Evolutionary conservation across 2,329 filamentous ascomycete species (phyloP).

Genomic region (Colletotrichum horii): DNA sequence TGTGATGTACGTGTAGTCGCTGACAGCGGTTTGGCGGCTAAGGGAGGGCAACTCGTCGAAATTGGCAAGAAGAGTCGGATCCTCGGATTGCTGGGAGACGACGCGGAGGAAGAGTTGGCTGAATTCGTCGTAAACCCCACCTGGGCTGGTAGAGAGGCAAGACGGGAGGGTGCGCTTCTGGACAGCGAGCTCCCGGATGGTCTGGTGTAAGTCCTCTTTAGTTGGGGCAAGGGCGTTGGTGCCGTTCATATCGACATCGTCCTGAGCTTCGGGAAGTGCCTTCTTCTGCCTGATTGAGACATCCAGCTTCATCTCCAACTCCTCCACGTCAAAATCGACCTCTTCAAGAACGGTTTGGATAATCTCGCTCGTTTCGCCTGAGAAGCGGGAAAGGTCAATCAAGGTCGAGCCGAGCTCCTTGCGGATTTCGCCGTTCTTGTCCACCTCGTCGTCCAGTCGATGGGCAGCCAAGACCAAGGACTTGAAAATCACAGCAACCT

Average conservation of each 20-base stretch:
- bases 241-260: constrained; percentile 56
- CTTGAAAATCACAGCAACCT: constrained; percentile 70
- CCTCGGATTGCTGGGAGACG: constrained; percentile 47
- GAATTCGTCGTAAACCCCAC: constrained; percentile 62
- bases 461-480: constrained; percentile 66
- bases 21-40: constrained; percentile 56
- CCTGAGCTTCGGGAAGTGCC: constrained; percentile 51
- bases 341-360: constrained; percentile 72
- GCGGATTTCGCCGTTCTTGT: constrained; percentile 61
- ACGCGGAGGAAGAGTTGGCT: constrained; percentile 63
- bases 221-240: constrained; percentile 30
- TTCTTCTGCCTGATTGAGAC: constrained; percentile 67
- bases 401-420: constrained; percentile 70
- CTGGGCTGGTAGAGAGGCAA: constrained; percentile 57
- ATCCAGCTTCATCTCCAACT: constrained; percentile 76
- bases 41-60: constrained; percentile 64
- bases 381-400: constrained; percentile 67
- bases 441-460: constrained; percentile 59
- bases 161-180: constrained; percentile 46
- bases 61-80: constrained; percentile 43
- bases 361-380: constrained; percentile 63
- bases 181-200: constrained; percentile 42
- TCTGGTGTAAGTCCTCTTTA: constrained; percentile 41
- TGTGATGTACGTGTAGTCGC: constrained; percentile 71
- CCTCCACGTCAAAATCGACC: constrained; percentile 73